Percentiles rank a stretch among this genome's conserved stretches.
These are phyloP conservation scores for Centrapalus pauciflorus DNA, from an alignment of 129 eudicot genomes.

Conservation along the genomic window DNA sequence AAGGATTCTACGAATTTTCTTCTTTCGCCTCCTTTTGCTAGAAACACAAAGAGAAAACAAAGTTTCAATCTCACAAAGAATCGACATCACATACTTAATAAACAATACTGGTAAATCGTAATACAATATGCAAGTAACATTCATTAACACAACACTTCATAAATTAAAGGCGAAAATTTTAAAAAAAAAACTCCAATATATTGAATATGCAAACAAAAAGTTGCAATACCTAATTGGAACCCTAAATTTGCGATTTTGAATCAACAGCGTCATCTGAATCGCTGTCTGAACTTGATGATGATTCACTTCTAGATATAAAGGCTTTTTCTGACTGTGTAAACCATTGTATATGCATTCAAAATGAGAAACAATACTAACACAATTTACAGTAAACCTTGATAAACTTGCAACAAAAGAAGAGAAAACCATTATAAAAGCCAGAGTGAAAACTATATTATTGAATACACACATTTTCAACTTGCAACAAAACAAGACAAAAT, in stretches of 20 bases:
- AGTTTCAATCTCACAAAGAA: background rate
- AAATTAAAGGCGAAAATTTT: background rate
- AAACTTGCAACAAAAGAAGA: no score
- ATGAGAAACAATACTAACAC: no score
- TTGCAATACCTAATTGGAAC: slow-evolving; percentile 48
- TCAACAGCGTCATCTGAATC: slow-evolving; percentile 63
- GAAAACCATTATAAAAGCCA: no score
- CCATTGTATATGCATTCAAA: no score
- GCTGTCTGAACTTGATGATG: slow-evolving; percentile 70
- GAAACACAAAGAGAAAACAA: slow-evolving; percentile 12
- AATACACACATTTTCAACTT: no score
- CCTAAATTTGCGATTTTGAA: slow-evolving; percentile 23
- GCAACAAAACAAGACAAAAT: no score
- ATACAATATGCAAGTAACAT: background rate
- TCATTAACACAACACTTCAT: background rate
- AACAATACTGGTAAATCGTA: background rate
- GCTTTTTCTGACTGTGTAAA: slow-evolving; percentile 53
- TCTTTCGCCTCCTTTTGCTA: slow-evolving; percentile 56
- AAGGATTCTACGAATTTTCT: slow-evolving; percentile 86
- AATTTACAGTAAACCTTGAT: no score
- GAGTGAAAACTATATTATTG: no score
- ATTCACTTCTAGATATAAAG: slow-evolving; percentile 35
- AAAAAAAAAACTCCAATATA: background rate
- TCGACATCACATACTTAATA: background rate
- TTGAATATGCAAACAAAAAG: background rate